These are phyloP conservation scores for Penicillium sp. DNA, from an alignment of 2,329 filamentous ascomycete species.

Conservation along the genomic window DNA sequence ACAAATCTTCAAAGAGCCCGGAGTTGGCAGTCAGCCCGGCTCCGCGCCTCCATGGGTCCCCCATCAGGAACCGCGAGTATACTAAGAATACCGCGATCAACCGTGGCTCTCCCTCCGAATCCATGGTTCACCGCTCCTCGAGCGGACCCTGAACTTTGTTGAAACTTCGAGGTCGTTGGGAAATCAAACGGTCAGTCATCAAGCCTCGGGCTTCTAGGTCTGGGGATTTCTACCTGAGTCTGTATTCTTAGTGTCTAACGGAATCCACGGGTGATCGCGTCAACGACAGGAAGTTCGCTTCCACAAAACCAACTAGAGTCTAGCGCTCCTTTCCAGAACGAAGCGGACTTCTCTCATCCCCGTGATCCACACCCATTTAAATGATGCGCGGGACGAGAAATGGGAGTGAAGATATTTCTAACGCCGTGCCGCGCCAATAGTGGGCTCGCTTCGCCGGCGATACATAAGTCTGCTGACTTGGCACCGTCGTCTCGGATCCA, in stretches of 20 bases:
- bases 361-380: slow-evolving; percentile 1
- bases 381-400: background rate
- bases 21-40: background rate
- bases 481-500: slow-evolving; percentile 9
- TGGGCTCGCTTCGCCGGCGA: too few species aligned
- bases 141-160: slow-evolving; percentile 14
- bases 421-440: slow-evolving; percentile 1
- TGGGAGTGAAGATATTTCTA: slow-evolving; percentile 7
- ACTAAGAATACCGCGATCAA: slow-evolving; percentile 23
- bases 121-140: slow-evolving; percentile 26
- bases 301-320: background rate
- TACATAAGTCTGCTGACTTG: background rate
- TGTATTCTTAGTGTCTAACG: background rate
- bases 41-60: background rate
- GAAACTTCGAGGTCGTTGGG: background rate
- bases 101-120: slow-evolving; percentile 18
- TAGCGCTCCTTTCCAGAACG: background rate
- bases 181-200: background rate
- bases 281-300: background rate
- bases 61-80: background rate
- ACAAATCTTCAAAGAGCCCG: background rate
- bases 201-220: background rate
- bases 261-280: background rate
- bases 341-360: background rate
- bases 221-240: background rate